Evolutionary conservation across 2,329 filamentous ascomycete species (phyloP).

Genomic region (Penicillium sp.): DNA sequence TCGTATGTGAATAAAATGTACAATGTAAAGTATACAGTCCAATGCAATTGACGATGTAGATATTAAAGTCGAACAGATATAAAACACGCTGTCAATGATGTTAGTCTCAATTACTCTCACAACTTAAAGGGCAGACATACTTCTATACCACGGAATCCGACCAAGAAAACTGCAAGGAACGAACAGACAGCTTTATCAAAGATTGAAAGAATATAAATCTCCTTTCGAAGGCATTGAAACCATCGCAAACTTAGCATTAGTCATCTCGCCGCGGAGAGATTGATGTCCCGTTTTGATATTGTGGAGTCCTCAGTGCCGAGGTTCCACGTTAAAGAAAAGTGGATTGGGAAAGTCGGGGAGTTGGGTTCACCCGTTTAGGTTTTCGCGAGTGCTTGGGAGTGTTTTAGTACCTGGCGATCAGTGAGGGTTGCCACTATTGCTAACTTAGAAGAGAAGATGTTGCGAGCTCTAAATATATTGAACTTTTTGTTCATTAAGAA

Average conservation of each 20-base stretch:
- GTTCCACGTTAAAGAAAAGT: background rate
- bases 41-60: background rate
- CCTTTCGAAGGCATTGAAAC: background rate
- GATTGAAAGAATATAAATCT: background rate
- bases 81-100: background rate
- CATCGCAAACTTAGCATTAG: background rate
- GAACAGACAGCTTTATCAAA: background rate
- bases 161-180: background rate
- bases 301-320: background rate
- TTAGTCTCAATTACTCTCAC: background rate
- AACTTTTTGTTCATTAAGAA: background rate
- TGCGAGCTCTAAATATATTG: background rate
- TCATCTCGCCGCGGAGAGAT: constrained; percentile 19
- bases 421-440: background rate
- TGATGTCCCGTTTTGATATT: constrained; percentile 7
- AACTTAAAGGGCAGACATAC: background rate
- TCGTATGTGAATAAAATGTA: background rate
- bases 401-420: background rate
- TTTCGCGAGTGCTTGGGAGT: background rate
- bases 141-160: background rate
- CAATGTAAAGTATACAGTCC: background rate
- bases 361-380: constrained; percentile 4
- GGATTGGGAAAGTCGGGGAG: background rate
- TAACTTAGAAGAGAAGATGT: background rate
- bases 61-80: background rate